Conservation (phyloP, 2,329 filamentous ascomycete genomes). For the Thelonectria olida region DNA sequence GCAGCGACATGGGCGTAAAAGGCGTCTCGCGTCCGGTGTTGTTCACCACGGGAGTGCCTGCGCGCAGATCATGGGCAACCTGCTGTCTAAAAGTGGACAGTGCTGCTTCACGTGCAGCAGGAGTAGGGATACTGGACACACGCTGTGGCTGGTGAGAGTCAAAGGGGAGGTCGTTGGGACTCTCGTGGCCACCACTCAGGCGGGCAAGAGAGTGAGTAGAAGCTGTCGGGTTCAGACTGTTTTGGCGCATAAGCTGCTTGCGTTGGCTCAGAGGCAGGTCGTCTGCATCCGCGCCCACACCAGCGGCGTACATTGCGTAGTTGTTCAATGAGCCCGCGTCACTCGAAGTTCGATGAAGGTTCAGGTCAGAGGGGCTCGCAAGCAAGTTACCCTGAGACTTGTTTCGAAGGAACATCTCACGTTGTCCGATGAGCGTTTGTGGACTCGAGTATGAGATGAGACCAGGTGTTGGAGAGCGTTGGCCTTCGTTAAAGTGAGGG, state of each 20-base stretch:
- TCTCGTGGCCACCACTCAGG: slow-evolving; percentile 43
- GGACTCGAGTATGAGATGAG: slow-evolving; percentile 61
- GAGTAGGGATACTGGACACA: slow-evolving; percentile 52
- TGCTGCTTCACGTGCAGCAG: slow-evolving; percentile 62
- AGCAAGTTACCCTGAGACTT: slow-evolving; percentile 57
- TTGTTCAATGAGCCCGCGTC: slow-evolving; percentile 55
- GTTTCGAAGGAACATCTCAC: slow-evolving; percentile 63
- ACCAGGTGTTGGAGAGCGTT: slow-evolving; percentile 50
- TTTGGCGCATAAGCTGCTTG: slow-evolving; percentile 67
- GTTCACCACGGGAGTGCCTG: slow-evolving; percentile 47
- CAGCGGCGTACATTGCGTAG: slow-evolving; percentile 44
- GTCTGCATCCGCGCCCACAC: slow-evolving; percentile 61
- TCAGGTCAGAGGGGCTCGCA: slow-evolving; percentile 38
- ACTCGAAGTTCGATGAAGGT: slow-evolving; percentile 44
- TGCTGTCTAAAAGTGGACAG: slow-evolving; percentile 75
- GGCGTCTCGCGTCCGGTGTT: slow-evolving; percentile 50
- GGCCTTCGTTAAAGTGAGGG: slow-evolving; percentile 32
- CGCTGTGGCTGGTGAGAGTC: slow-evolving; percentile 66
- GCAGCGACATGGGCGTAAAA: slow-evolving; percentile 46
- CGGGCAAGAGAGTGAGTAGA: slow-evolving; percentile 36
- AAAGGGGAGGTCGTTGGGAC: slow-evolving; percentile 47
- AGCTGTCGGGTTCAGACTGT: slow-evolving; percentile 49
- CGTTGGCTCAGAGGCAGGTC: slow-evolving; percentile 78
- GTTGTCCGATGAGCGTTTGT: slow-evolving; percentile 65
- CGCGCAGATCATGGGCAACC: slow-evolving; percentile 68